phyloP scores from a whole-genome alignment of 2,329 filamentous ascomycete genomes.

The Cadophora sp. region DNA sequence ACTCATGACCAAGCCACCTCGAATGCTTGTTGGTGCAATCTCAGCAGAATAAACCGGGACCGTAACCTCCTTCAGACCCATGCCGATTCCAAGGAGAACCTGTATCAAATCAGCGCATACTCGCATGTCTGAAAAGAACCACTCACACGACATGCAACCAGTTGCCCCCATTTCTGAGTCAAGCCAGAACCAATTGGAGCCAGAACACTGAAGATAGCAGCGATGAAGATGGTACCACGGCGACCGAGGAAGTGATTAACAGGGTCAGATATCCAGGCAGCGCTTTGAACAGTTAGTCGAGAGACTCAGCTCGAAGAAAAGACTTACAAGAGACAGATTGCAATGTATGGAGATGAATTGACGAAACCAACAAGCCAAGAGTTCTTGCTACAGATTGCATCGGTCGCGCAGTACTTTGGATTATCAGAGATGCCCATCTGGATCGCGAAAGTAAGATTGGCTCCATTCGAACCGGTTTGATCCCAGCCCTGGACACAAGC shows the following conservation, averaged over 20 bases:
- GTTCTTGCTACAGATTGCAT: slow-evolving; percentile 27
- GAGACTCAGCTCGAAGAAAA: slow-evolving; percentile 31
- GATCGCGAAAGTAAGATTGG: slow-evolving; percentile 54
- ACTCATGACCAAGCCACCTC: slow-evolving; percentile 62
- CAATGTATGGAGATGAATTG: slow-evolving; percentile 55
- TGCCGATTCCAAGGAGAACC: slow-evolving; percentile 65
- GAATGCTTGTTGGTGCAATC: slow-evolving; percentile 59
- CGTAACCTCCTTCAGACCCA: slow-evolving; percentile 62
- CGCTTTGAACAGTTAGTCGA: background rate
- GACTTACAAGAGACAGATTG: slow-evolving; percentile 58
- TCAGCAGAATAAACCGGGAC: slow-evolving; percentile 61
- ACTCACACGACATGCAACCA: slow-evolving; percentile 57
- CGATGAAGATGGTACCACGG: slow-evolving; percentile 68
- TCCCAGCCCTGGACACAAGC: slow-evolving; percentile 69
- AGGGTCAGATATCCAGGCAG: slow-evolving; percentile 64
- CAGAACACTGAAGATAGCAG: slow-evolving; percentile 66
- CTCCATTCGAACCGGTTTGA: slow-evolving; percentile 59
- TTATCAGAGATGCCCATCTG: slow-evolving; percentile 52
- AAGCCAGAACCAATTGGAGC: slow-evolving; percentile 66
- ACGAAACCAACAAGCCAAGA: slow-evolving; percentile 64
- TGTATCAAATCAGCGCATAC: background rate
- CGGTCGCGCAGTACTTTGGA: slow-evolving; percentile 56
- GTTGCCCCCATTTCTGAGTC: slow-evolving; percentile 63
- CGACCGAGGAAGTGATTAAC: slow-evolving; percentile 65
- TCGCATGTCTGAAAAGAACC: background rate